These are phyloP conservation scores for Knoxia roxburghii DNA, from an alignment of 257 asterid species.

Conservation along the genomic window DNA sequence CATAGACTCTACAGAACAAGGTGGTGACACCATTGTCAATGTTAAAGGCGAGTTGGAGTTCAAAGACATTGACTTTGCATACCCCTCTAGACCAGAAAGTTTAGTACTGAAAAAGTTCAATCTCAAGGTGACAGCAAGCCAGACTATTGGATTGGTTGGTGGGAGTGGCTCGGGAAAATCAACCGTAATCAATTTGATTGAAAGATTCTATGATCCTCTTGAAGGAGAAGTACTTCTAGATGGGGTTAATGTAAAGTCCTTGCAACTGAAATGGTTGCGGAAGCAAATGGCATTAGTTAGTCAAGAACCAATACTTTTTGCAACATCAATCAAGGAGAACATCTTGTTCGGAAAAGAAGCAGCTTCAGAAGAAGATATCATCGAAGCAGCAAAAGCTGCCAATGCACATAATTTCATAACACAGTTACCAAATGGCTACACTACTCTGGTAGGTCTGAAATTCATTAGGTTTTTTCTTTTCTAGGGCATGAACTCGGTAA, in stretches of 20 bases:
- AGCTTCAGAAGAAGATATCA: slow-evolving; percentile 33
- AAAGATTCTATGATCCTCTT: slow-evolving; percentile 47
- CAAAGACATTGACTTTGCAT: slow-evolving; percentile 20
- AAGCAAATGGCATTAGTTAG: slow-evolving; percentile 50
- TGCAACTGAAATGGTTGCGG: slow-evolving; percentile 46
- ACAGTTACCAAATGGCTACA: slow-evolving; percentile 42
- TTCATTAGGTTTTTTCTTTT: neutral
- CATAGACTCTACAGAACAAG: slow-evolving; percentile 18
- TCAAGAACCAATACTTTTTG: slow-evolving; percentile 51
- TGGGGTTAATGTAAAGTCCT: slow-evolving; percentile 36
- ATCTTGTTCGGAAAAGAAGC: slow-evolving; percentile 42
- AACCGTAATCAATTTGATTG: slow-evolving; percentile 42
- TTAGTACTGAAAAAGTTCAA: slow-evolving; percentile 14
- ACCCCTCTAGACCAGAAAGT: slow-evolving; percentile 26
- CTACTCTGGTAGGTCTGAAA: slow-evolving; percentile 32
- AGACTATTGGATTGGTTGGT: slow-evolving; percentile 24
- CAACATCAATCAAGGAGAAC: slow-evolving; percentile 42
- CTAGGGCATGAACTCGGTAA: neutral
- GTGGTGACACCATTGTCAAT: slow-evolving; percentile 10
- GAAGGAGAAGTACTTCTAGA: slow-evolving; percentile 45
- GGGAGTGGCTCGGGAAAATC: slow-evolving; percentile 37
- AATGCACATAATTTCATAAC: slow-evolving; percentile 46
- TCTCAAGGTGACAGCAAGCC: slow-evolving; percentile 14
- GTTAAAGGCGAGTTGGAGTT: slow-evolving; percentile 21
- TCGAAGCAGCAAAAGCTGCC: slow-evolving; percentile 38